Percentiles rank a stretch among this genome's conserved stretches.
These are phyloP conservation scores for Guadua angustifolia DNA, from an alignment of 176 grass and related monocot genomes.

Conservation along the genomic window DNA sequence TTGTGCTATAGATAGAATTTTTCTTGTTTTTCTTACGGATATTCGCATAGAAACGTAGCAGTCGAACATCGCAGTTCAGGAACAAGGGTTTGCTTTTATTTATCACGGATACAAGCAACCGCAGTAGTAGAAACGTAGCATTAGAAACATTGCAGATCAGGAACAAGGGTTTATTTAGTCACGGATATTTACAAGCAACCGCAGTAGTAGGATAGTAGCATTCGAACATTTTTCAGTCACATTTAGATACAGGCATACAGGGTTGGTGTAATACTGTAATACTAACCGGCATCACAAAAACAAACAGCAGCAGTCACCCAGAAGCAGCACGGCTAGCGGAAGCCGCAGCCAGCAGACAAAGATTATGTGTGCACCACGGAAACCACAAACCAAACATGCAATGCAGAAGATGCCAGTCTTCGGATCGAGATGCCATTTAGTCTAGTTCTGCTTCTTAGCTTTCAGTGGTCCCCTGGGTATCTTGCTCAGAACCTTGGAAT, in stretches of 20 bases:
- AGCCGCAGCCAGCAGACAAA: neutral
- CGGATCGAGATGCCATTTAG: neutral
- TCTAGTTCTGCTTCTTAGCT: constrained; percentile 65
- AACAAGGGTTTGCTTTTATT: neutral
- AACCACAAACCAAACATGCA: constrained; percentile 1
- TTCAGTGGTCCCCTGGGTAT: constrained; percentile 64
- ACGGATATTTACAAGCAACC: too few relatives aligned
- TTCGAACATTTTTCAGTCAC: neutral
- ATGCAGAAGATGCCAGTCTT: neutral
- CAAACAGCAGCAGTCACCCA: neutral
- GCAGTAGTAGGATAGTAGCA: too few relatives aligned
- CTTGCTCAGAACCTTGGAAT: constrained; percentile 74
- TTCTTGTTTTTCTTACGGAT: too few relatives aligned
- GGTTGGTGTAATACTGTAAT: neutral
- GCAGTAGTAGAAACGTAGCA: neutral
- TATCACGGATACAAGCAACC: neutral
- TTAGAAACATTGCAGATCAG: too few relatives aligned
- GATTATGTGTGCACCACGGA: neutral
- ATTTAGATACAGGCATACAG: constrained; percentile 3
- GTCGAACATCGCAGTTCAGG: neutral
- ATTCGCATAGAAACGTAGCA: too few relatives aligned
- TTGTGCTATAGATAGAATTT: too few relatives aligned
- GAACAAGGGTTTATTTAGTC: too few relatives aligned
- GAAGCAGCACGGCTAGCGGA: neutral
- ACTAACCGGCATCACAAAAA: neutral